Conservation (phyloP, 768 basidiomycete species). For the Calvatia gigantea region DNA sequence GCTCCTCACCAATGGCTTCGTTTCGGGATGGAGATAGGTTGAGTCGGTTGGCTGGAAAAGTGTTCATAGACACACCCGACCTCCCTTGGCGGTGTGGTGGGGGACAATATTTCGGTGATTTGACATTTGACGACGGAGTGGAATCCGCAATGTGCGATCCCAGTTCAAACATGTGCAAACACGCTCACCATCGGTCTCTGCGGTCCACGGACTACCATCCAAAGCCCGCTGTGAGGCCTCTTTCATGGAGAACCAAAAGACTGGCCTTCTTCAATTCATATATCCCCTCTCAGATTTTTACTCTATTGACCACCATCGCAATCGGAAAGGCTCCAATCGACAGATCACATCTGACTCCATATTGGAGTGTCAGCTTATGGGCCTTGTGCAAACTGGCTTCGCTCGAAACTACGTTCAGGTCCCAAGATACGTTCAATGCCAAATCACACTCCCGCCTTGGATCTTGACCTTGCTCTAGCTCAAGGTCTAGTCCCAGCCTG, state of each 20-base stretch:
- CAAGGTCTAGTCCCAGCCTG: neutral
- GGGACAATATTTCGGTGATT: slow-evolving; percentile 70
- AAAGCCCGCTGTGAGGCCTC: too few species aligned
- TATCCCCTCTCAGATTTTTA: slow-evolving; percentile 51
- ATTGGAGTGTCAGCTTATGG: slow-evolving; percentile 39
- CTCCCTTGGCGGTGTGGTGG: slow-evolving; percentile 81
- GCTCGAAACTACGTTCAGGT: slow-evolving; percentile 16
- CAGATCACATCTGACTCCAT: slow-evolving; percentile 53
- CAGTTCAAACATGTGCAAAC: slow-evolving; percentile 15
- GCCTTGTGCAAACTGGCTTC: slow-evolving; percentile 17
- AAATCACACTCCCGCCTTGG: too few species aligned
- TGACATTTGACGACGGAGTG: slow-evolving; percentile 79
- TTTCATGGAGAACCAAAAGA: slow-evolving; percentile 49
- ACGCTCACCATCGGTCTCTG: neutral
- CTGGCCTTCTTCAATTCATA: slow-evolving; percentile 50
- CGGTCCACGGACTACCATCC: too few species aligned
- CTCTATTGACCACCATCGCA: slow-evolving; percentile 45
- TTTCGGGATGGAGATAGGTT: slow-evolving; percentile 21
- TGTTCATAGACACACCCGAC: slow-evolving; percentile 59
- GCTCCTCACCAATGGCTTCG: slow-evolving; percentile 59
- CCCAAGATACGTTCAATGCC: slow-evolving; percentile 23
- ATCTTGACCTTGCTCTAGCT: too few species aligned
- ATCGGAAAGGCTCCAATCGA: slow-evolving; percentile 41
- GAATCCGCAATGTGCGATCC: slow-evolving; percentile 55
- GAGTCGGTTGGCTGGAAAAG: slow-evolving; percentile 14